Evolutionary conservation across 2,329 filamentous ascomycete species (phyloP).

Genomic region (Onygenales sp.): DNA sequence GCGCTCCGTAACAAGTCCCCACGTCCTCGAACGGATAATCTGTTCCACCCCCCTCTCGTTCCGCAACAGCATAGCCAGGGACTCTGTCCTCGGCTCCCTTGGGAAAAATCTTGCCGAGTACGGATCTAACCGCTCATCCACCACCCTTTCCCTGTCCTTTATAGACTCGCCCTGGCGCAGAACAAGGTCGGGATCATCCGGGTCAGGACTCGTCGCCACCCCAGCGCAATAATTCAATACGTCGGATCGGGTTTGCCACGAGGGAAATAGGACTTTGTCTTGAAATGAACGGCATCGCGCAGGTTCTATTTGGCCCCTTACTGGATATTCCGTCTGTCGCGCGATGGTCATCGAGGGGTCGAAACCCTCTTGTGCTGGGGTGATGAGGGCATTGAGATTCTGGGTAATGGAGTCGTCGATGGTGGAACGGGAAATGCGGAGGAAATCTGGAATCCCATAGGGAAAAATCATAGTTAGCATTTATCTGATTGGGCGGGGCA

Average conservation of each 20-base stretch:
- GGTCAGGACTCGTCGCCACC: constrained; percentile 79
- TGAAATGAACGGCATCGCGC: constrained; percentile 63
- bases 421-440: constrained; percentile 70
- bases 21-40: constrained; percentile 72
- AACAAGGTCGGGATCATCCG: constrained; percentile 69
- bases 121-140: constrained; percentile 85
- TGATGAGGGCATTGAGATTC: constrained; percentile 81
- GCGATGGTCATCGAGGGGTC: constrained; percentile 67
- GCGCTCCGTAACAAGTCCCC: constrained; percentile 66
- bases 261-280: constrained; percentile 69
- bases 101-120: constrained; percentile 75
- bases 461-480: constrained; percentile 3
- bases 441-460: constrained; percentile 58
- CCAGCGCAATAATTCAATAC: constrained; percentile 82
- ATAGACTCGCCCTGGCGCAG: constrained; percentile 61
- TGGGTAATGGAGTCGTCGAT: constrained; percentile 92
- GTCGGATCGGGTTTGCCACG: constrained; percentile 75
- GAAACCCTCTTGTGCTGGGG: constrained; percentile 62
- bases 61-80: constrained; percentile 59
- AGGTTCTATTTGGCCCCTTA: constrained; percentile 47
- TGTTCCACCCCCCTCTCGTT: constrained; percentile 65
- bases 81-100: constrained; percentile 67
- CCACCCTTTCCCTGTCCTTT: constrained; percentile 59
- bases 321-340: constrained; percentile 44
- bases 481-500: constrained; percentile 1